phyloP scores from a whole-genome alignment of 192 early-diverging fungal species.

The Linnemannia schmuckeri region DNA sequence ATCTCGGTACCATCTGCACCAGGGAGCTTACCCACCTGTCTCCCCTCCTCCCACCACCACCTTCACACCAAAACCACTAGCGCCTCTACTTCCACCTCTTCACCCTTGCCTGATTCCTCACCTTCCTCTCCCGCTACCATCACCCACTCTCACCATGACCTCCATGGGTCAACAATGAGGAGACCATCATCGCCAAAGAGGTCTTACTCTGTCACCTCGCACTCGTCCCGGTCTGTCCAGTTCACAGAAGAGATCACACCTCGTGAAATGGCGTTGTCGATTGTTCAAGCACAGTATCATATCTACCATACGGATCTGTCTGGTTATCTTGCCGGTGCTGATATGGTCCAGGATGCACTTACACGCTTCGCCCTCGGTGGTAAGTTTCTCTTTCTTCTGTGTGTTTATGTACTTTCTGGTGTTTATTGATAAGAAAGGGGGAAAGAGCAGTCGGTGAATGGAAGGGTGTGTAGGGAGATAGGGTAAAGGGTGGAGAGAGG shows the following conservation, averaged over 20 bases:
- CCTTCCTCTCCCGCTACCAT: constrained; percentile 2
- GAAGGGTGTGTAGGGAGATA: background rate
- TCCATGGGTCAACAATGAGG: background rate
- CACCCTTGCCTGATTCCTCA: background rate
- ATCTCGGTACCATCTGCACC: constrained; percentile 41
- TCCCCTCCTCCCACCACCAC: constrained; percentile 7
- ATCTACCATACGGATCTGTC: constrained; percentile 52
- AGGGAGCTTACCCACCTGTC: constrained; percentile 1
- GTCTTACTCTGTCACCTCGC: constrained; percentile 32
- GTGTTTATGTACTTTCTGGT: background rate
- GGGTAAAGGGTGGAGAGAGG: background rate
- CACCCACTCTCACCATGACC: background rate
- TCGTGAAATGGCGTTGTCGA: constrained; percentile 40
- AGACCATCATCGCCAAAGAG: background rate
- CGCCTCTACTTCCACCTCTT: background rate
- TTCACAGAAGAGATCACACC: constrained; percentile 39
- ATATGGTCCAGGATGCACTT: constrained; percentile 47
- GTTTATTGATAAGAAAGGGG: background rate
- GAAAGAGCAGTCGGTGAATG: background rate
- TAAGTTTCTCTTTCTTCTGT: constrained; percentile 5
- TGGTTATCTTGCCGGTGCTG: constrained; percentile 41
- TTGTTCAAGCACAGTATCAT: constrained; percentile 51
- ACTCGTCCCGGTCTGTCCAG: constrained; percentile 34
- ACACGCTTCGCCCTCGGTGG: constrained; percentile 43
- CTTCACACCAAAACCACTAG: background rate